Evolutionary conservation across 2,329 filamentous ascomycete genomes (phyloP), one percentile per base, ranked within the genome.

Genomic region (Beauveria sp.): DNA sequence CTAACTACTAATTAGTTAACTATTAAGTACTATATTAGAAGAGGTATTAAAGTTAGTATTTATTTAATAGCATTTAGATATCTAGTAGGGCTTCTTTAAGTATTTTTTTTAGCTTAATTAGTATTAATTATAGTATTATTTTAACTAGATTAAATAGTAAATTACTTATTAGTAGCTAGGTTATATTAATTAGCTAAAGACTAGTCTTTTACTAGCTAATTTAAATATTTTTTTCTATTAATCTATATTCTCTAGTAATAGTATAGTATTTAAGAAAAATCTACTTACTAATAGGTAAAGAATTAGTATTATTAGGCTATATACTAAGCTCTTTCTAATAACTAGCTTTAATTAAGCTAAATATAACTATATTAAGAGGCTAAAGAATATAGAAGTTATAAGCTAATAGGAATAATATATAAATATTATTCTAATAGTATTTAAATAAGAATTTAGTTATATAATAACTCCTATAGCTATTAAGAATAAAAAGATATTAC

Each of bases 381-480:
- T n/a, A n/a, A n/a, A n/a, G n/a, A n/a, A 28, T 28, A 28, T 61
- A 38, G 20, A 8, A 46, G 20, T 18, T 45, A 53, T 61, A 26
- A 28, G 10, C 22, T 20, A 28, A 26, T 48, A 61, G 12, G 42
- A 61, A 61, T 20, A 61, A 14, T 2, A 54, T 3, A 22, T 26
- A 61, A 7, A 61, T 61, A n/a, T 46, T 54, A 61, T 61, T 14
- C 10, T 34, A 24, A 53, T 42, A 60, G 28, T 26, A 60, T 51
- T 60, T 24, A 24, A 2, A 42, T 28, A 60, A 18, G 38, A 60
- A 60, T 51, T 60, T 22, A 43, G 12, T 46, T 12, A 26, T 60
- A 31, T 53, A 45, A 53, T 60, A 12, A 53, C 57, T 60, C 20
- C 40, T 61, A 55, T 54, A 40, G 40, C 26, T 43, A 49, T 54